Base-by-base conservation (phyloP, 139 green algal species). In the Volvox reticuliferus region DNA sequence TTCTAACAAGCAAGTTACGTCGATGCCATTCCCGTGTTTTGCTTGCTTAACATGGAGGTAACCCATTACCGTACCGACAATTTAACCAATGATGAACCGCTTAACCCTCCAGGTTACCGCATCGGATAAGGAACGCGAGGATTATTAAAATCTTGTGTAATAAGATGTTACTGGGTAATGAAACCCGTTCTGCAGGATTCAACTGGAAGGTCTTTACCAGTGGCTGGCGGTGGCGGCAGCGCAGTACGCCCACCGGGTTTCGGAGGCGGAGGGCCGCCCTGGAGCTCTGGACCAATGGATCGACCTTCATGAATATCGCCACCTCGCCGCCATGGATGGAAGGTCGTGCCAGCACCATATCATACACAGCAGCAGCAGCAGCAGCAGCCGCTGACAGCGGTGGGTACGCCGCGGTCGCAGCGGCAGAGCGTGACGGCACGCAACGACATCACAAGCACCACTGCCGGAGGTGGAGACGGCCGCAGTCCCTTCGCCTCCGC, bases 201-300 rank as follows among this genome's bases (percentile, higher is more conserved):
- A 55, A 55, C 44, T 14, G 44, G 44, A 9, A 55, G 44, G 44
- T 55, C 44, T 5, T 55, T 55, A 90, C 73, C 55, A 21, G 9
- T 90, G 86, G 86, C 73, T 90, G 86, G 75, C 86, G 12, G 21
- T 30, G 1, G 86, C 86, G 6, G 73, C 86, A 0, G 12, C 21
- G 68, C 55, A 77, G 32, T 90, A 90, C 86, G 86, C 86, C 1
- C 73, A 21, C 26, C 85, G 85, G 37, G 69, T 82, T 19, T 44
- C 30, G 1, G 69, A n/a, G 17, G 13, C 37, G 3, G 32, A 67
- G 67, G 30, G 14, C 24, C 68, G 26, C 68, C 28, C 21, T 14
- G n/a, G 22, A 13, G 68, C 12, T 50, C 32, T 19, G 33, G 82
- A 89, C 17, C 83, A 68, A 5, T 89, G 85, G 85, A 73, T 89